phyloP scores from a whole-genome alignment of 1,284 basidiomycete species.

The Sporisorium exsertum region DNA sequence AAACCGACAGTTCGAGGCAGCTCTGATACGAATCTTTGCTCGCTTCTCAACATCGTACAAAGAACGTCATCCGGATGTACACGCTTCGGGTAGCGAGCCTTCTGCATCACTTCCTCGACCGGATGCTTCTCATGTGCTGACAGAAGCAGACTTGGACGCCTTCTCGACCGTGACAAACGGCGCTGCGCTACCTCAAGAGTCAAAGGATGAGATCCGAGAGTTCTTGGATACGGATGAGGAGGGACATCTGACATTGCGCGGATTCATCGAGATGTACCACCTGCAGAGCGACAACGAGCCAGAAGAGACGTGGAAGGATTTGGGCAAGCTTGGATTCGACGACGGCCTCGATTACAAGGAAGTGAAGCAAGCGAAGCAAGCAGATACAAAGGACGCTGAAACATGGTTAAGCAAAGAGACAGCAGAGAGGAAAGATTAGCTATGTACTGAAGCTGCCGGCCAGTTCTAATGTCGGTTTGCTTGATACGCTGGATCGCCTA shows the following conservation, averaged over 20 bases:
- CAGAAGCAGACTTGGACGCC: conserved; percentile 47
- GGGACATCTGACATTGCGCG: conserved; percentile 45
- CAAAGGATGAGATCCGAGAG: conserved; percentile 58
- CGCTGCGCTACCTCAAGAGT: conserved; percentile 31
- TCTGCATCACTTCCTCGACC: conserved; percentile 19
- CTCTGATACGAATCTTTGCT: conserved; percentile 38
- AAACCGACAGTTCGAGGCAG: conserved; percentile 31
- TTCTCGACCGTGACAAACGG: conserved; percentile 56
- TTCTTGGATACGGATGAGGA: conserved; percentile 55
- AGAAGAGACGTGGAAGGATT: conserved; percentile 58
- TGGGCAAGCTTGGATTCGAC: conserved; percentile 41
- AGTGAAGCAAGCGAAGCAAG: neutral
- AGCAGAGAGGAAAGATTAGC: neutral
- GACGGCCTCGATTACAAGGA: conserved; percentile 16
- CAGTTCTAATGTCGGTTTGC: neutral
- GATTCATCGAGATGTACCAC: conserved; percentile 56
- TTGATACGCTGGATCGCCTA: neutral
- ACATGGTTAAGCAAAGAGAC: neutral
- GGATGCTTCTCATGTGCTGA: conserved; percentile 19
- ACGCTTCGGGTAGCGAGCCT: conserved; percentile 11
- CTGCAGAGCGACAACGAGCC: conserved; percentile 56
- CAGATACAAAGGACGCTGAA: neutral
- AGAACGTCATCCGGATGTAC: conserved; percentile 5
- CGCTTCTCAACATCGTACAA: conserved; percentile 45
- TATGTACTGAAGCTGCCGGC: neutral